Evolutionary conservation across 352 stramenopile species (phyloP), one percentile per base, ranked within the genome.

Genomic region (Globisporangium emineosum): DNA sequence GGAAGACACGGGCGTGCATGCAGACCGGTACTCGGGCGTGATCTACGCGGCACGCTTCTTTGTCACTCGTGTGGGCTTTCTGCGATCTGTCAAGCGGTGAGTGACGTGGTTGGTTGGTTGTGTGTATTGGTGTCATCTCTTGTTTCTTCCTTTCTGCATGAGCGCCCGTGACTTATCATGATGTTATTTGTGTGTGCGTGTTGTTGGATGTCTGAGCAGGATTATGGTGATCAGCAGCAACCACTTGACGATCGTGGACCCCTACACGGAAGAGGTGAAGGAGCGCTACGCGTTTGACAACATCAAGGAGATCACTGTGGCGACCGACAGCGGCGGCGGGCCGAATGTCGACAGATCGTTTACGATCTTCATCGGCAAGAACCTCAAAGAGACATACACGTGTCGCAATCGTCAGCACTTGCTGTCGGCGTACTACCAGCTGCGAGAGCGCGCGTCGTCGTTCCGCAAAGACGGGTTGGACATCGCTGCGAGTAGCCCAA

Each of bases 31-130:
- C 64, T 72, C 87, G 2, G 87, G 87, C 52, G 81, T 96, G 21
- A 85, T 96, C 66, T 92, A 96, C 62, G 87, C 87, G 5, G 79
- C 84, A 35, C 83, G 87, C 9, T 96, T 93, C 73, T 94, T 94
- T 65, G 88, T 96, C 61, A 94, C 85, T 40, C 77, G 86, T 32
- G 81, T 93, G 25, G 82, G 86, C 40, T 94, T 94, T 54, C 61
- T 94, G 43, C 83, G 84, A 21, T 93, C 83, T 0, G 79, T 88
- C 30, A 89, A 89, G 61, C 71, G 83, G 68, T 79, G 64, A 55
- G 74, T 76, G 7, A 12, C 37, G 42, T n/a, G n/a, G n/a, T n/a
- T n/a, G n/a, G n/a, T 10, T 6, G 19, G 10, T 2, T 47, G 10
- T 45, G 21, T 30, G 7, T 23, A 33, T 49, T 25, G 32, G 50